Evolutionary conservation across 345 rosid genomes (phyloP).

Genomic region (Ailanthus altissimus): DNA sequence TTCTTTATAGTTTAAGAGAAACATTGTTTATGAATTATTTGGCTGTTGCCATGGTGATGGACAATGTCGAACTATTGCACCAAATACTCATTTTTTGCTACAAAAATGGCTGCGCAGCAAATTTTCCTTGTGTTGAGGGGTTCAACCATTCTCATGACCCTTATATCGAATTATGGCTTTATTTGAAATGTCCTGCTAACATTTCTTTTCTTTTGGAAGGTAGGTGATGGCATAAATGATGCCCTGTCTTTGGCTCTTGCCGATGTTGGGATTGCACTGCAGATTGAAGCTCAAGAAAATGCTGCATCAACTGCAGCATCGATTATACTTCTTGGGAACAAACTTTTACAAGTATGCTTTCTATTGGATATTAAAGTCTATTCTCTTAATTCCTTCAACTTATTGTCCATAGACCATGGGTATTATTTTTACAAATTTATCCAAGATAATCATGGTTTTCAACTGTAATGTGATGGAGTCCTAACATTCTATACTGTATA

Average conservation of each 20-base stretch:
- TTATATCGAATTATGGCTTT: slow-evolving; percentile 6
- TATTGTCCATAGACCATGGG: not conserved
- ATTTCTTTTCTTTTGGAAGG: slow-evolving; percentile 42
- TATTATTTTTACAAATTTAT: not conserved
- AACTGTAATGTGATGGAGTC: not conserved
- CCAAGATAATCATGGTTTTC: not conserved
- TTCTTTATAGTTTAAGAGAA: not conserved
- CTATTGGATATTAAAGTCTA: not conserved
- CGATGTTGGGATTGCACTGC: slow-evolving; percentile 88
- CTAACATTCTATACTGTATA: not conserved
- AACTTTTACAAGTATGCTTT: slow-evolving; percentile 70
- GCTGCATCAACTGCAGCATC: slow-evolving; percentile 93
- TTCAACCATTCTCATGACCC: slow-evolving; percentile 6
- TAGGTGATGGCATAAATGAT: slow-evolving; percentile 96
- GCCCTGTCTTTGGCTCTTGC: slow-evolving; percentile 96
- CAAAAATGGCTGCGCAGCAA: not conserved
- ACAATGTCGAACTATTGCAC: not conserved
- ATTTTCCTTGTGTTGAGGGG: not conserved
- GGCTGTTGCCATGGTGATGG: not conserved
- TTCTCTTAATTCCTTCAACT: not conserved
- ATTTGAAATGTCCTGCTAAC: slow-evolving; percentile 14
- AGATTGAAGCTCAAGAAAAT: slow-evolving; percentile 83
- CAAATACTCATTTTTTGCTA: not conserved
- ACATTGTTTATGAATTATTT: not conserved
- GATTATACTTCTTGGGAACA: slow-evolving; percentile 85